Conservation (phyloP, 2,329 filamentous ascomycete species). For the Trichocomaceae sp. region DNA sequence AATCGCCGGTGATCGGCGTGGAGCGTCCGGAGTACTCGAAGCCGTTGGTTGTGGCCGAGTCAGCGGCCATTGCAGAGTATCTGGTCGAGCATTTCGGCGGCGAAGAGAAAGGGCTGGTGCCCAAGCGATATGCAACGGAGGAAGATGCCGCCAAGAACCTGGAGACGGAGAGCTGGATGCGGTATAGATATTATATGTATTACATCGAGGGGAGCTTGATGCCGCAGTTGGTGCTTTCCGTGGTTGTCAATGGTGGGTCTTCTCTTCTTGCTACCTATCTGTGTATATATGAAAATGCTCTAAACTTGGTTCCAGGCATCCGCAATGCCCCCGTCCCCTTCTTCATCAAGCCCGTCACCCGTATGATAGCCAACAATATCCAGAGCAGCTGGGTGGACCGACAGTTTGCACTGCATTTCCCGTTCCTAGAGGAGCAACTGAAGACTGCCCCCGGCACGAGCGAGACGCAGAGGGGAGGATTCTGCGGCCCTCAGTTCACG, state of each 20-base stretch:
- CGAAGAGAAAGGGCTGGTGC: constrained; percentile 40
- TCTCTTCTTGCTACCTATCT: neutral
- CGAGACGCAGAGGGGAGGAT: constrained; percentile 17
- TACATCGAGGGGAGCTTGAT: constrained; percentile 82
- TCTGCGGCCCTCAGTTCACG: constrained; percentile 40
- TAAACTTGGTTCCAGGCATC: constrained; percentile 30
- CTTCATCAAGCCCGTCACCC: constrained; percentile 54
- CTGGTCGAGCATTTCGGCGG: constrained; percentile 61
- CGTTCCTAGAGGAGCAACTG: constrained; percentile 42
- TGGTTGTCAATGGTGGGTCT: constrained; percentile 54
- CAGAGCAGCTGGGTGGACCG: constrained; percentile 34
- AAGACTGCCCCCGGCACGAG: constrained; percentile 31
- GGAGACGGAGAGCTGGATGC: constrained; percentile 55
- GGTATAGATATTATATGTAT: constrained; percentile 67
- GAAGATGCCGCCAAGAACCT: constrained; percentile 40
- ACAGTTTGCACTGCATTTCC: constrained; percentile 37
- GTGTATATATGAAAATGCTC: neutral
- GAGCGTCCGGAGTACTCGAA: constrained; percentile 41
- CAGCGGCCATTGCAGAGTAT: constrained; percentile 74
- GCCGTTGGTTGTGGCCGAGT: constrained; percentile 68
- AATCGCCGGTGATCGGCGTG: constrained; percentile 72
- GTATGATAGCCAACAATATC: constrained; percentile 45
- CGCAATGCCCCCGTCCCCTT: constrained; percentile 55
- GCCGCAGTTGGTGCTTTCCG: constrained; percentile 57
- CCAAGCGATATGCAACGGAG: constrained; percentile 48